These are phyloP conservation scores for Candida quercuum DNA, from an alignment of 805 yeast species.

Conservation along the genomic window DNA sequence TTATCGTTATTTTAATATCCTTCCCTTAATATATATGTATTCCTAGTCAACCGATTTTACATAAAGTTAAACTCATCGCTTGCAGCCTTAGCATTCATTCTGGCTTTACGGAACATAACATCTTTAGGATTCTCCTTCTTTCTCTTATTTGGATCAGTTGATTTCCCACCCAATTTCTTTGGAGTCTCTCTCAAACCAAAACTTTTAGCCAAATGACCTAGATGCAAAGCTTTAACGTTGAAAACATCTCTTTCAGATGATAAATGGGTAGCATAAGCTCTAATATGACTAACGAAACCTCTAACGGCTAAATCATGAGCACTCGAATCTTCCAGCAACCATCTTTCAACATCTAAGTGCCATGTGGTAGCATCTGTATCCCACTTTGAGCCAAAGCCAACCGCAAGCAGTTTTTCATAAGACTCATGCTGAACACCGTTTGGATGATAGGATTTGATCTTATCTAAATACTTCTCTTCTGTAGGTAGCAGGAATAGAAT, in stretches of 20 bases:
- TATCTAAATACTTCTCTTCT: constrained; percentile 78
- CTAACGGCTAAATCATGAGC: constrained; percentile 65
- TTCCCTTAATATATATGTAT: too few relatives aligned
- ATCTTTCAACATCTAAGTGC: constrained; percentile 87
- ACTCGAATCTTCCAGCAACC: constrained; percentile 64
- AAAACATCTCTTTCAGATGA: constrained; percentile 73
- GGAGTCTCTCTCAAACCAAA: constrained; percentile 96
- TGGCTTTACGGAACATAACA: constrained; percentile 73
- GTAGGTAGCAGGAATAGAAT: constrained; percentile 82
- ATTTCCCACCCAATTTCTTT: constrained; percentile 56
- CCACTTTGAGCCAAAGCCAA: constrained; percentile 56
- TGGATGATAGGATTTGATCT: constrained; percentile 52
- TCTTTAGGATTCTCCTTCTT: constrained; percentile 64
- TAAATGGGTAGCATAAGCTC: constrained; percentile 96
- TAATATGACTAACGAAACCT: constrained; percentile 82
- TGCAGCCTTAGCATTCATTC: constrained; percentile 55
- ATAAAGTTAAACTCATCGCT: constrained; percentile 68
- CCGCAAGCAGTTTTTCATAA: constrained; percentile 40
- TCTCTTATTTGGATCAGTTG: constrained; percentile 31
- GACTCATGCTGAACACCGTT: constrained; percentile 44
- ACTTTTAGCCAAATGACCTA: constrained; percentile 94
- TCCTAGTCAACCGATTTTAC: too few relatives aligned
- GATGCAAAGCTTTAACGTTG: constrained; percentile 76
- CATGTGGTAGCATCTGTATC: constrained; percentile 94
- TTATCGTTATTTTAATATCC: too few relatives aligned